Conservation (phyloP, 441 rosid genomes). For the Euphorbia schlechtendalii region DNA sequence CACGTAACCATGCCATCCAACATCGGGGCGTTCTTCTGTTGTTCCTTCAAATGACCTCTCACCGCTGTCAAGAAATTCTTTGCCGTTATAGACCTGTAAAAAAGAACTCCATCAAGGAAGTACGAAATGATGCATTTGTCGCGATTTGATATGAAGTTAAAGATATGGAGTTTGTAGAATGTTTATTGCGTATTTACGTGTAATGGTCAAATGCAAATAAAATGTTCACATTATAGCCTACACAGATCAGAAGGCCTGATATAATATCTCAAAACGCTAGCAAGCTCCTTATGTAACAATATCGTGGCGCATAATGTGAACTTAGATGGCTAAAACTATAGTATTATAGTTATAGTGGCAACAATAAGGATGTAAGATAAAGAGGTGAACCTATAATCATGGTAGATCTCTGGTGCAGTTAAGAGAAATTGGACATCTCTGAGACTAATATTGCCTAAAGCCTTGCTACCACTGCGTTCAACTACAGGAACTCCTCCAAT, state of each 20-base stretch:
- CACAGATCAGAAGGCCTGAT: not conserved
- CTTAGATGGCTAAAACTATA: not conserved
- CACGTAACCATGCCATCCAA: conserved; percentile 67
- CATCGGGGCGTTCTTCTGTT: conserved; percentile 42
- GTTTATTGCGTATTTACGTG: too few species aligned
- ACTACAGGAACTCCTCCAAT: conserved; percentile 84
- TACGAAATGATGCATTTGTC: not conserved
- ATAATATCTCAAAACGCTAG: not conserved
- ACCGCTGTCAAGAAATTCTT: conserved; percentile 73
- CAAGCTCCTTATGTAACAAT: not conserved
- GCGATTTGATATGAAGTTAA: too few species aligned
- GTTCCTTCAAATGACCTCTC: conserved; percentile 54
- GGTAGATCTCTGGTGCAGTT: conserved; percentile 89
- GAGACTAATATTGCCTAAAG: conserved; percentile 81
- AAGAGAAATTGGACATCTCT: conserved; percentile 87
- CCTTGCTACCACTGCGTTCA: conserved; percentile 45
- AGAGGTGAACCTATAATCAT: conserved; percentile 54
- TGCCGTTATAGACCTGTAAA: conserved; percentile 69
- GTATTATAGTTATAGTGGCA: conserved; percentile 2
- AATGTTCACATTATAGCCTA: not conserved
- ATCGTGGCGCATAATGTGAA: not conserved
- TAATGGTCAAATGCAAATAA: too few species aligned
- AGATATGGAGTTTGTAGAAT: too few species aligned
- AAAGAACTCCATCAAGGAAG: not conserved
- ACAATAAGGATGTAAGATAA: not conserved